phyloP scores from a whole-genome alignment of 768 basidiomycete species.

The Kwoniella dejecticola region DNA sequence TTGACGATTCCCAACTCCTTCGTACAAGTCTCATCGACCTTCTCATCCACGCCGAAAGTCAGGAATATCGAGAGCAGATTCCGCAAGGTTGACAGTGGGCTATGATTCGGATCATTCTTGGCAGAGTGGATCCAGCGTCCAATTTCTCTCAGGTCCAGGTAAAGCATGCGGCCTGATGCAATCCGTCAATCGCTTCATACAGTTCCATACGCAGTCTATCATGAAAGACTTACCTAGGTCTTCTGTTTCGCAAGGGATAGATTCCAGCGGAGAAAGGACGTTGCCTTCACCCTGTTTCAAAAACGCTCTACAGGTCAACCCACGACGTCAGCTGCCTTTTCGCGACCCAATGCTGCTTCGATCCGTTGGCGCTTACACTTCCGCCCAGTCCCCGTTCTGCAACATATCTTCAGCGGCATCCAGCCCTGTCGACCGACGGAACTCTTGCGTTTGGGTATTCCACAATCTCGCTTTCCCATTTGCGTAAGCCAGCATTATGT shows the following conservation, averaged over 20 bases:
- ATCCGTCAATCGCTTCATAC: no score
- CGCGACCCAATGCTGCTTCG: no score
- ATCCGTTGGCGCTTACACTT: conserved; percentile 71
- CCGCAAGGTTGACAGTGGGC: conserved; percentile 62
- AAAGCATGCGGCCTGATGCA: conserved; percentile 27
- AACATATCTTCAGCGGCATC: conserved; percentile 78
- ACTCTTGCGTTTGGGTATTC: conserved; percentile 79
- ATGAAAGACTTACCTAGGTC: conserved; percentile 1
- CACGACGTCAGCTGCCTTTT: no score
- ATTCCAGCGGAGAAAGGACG: neutral
- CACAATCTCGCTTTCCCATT: conserved; percentile 80
- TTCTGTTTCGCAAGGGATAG: neutral
- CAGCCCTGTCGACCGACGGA: conserved; percentile 75
- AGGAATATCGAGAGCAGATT: conserved; percentile 67
- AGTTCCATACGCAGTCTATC: no score
- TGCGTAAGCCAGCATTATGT: conserved; percentile 73
- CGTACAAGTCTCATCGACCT: conserved; percentile 70
- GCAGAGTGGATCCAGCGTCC: conserved; percentile 28
- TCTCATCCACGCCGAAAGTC: conserved; percentile 69
- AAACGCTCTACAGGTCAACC: no score
- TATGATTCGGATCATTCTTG: conserved; percentile 43
- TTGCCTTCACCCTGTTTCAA: neutral
- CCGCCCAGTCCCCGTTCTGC: conserved; percentile 70
- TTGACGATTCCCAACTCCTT: conserved; percentile 62
- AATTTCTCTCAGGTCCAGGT: conserved; percentile 23